Evolutionary conservation across 2,329 filamentous ascomycete genomes (phyloP), one percentile per base, ranked within the genome.

Genomic region (Aureobasidium leucospermi): DNA sequence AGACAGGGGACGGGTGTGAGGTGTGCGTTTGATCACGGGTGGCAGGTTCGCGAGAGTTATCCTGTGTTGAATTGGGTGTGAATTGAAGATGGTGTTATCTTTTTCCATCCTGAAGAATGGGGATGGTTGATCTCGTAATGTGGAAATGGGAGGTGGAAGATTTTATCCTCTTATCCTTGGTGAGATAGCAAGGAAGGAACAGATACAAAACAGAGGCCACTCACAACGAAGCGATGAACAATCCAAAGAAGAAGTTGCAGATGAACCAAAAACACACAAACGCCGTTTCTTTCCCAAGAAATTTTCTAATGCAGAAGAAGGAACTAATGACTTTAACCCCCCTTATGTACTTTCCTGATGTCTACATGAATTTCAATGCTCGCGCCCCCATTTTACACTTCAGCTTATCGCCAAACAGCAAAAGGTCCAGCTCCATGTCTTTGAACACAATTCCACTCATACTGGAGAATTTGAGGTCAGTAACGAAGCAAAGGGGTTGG

Each of bases 381-480:
- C 28, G n/a, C 32, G 9, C 4, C 23, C 19, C 11, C 0, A 15
- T 7, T 41, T 16, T 41, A 39, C 36, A 9, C 36, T 31, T 41
- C 23, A 13, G 23, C 34, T 58, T 43, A 58, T 32, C 55, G 43
- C 55, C 55, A 58, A 28, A 9, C 36, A 8, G 32, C 55, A 41
- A 58, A 58, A 16, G 55, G 19, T 3, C 55, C 42, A 11, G 32
- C 32, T 58, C 57, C 47, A n/a, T 59, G 57, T 46, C 58, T 51
- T n/a, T 60, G 58, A 28, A 74, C 67, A 56, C 69, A 70, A 60
- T 73, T 70, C 71, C 71, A 74, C 46, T 71, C 67, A 63, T 65
- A 73, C 23, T 61, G 28, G 2, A 29, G 16, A 43, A 15, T 6
- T 31, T 15, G 48, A 1, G 13, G 16, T 56, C 49, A 60, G 58